Base-by-base conservation (phyloP, 768 basidiomycete species). In the Asterophora parasitica region DNA sequence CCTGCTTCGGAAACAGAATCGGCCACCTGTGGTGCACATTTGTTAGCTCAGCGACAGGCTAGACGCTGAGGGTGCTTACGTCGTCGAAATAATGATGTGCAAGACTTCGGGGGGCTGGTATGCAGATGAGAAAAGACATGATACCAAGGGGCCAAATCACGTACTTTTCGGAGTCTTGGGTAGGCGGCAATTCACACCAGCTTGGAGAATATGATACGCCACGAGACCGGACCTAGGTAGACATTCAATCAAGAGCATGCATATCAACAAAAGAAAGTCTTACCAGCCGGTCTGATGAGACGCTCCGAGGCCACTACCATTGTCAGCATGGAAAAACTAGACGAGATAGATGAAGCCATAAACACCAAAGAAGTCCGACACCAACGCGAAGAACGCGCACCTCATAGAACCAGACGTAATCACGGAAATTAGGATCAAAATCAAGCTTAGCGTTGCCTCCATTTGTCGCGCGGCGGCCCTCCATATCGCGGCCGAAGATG, bases 221-320 rank as follows among this genome's bases (percentile, higher is more conserved):
- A 95, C 91, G 15, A 94, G 72, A 36, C 92, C 92, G 17, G 91
- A 90, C 88, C 85, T 87, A 44, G 7, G 30, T 40, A 43, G 19
- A 2, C 5, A 8, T 4, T 19, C 19, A 23, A 17, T 6, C 1
- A 15, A 20, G 28, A 11, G 11, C 28, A 15, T 47, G 20, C 3
- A 4, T 5, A 39, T 23, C 23, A 6, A 17, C 15, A 41, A 37
- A 41, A 30, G 26, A 42, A 6, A 10, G 30, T 54, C 75, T 67
- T 60, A 85, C 94, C 95, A 99, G 56, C 96, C 96, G 52, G 94
- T 97, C 66, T 99, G 96, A 68, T 99, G 96, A 4, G 93, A 96
- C 2, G 95, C 96, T 33, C 96, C 96, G 10, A 99, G 76, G 15
- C 96, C 96, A 49, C 83, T 79, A 15, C 96, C 96, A 48, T 76